Percentiles rank a stretch among this genome's conserved stretches.
phyloP scores from a whole-genome alignment of 331 rosid species.

The Prunus yedoensis region DNA sequence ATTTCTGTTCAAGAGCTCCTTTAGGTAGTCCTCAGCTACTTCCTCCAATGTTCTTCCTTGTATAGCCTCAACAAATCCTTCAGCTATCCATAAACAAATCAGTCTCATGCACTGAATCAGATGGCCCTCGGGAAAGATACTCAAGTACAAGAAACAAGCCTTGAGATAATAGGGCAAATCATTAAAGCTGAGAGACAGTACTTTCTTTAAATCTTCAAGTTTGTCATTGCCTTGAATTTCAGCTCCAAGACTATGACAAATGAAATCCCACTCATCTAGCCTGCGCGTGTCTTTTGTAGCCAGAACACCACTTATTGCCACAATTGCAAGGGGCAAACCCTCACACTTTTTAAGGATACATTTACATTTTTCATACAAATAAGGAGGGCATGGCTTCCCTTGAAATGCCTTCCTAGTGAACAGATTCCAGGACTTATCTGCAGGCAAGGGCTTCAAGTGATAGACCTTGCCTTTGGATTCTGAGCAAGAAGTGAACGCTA shows the following conservation, averaged over 20 bases:
- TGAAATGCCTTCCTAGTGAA: constrained; percentile 50
- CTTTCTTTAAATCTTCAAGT: constrained; percentile 48
- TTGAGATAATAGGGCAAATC: constrained; percentile 51
- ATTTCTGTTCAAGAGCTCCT: constrained; percentile 58
- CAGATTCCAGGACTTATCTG: constrained; percentile 46
- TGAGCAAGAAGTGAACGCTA: constrained; percentile 34
- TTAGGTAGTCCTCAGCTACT: constrained; percentile 51
- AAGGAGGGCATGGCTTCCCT: constrained; percentile 44
- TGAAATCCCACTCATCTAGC: constrained; percentile 57
- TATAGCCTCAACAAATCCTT: constrained; percentile 49
- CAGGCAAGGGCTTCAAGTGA: constrained; percentile 39
- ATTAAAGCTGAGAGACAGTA: constrained; percentile 45
- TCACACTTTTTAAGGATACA: constrained; percentile 47
- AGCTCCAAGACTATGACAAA: constrained; percentile 44
- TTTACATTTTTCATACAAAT: constrained; percentile 34
- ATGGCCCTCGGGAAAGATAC: constrained; percentile 49
- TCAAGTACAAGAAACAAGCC: constrained; percentile 47
- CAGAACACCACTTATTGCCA: constrained; percentile 56
- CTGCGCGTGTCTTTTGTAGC: constrained; percentile 46
- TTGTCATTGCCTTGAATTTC: constrained; percentile 48
- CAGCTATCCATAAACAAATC: constrained; percentile 62
- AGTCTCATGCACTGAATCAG: constrained; percentile 46
- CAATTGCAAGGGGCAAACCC: constrained; percentile 69
- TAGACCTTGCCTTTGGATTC: constrained; percentile 40
- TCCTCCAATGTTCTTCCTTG: constrained; percentile 53